Conservation (phyloP, 1,139 yeast species). For the Geotrichum siamense region DNA sequence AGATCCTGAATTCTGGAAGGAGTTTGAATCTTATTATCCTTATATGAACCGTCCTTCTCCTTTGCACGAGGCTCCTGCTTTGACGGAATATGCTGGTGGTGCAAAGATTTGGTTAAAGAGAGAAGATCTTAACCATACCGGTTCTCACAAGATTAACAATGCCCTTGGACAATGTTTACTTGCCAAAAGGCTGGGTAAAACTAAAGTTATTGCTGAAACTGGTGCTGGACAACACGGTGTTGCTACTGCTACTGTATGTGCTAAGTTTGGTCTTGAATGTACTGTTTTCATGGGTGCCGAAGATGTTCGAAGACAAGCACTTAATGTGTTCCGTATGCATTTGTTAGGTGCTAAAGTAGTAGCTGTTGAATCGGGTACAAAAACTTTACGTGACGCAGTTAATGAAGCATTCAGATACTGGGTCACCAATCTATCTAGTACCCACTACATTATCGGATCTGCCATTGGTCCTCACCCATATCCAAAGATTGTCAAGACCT, state of each 20-base stretch:
- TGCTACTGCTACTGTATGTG: constrained; percentile 98
- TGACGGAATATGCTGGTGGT: constrained; percentile 87
- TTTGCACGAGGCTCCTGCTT: constrained; percentile 82
- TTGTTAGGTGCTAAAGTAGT: constrained; percentile 92
- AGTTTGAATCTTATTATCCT: constrained; percentile 69
- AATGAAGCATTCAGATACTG: constrained; percentile 94
- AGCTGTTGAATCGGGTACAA: constrained; percentile 89
- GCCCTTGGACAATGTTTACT: constrained; percentile 91
- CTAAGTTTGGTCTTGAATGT: constrained; percentile 92
- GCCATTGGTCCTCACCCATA: constrained; percentile 99
- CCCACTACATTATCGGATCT: constrained; percentile 94
- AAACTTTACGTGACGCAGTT: constrained; percentile 94
- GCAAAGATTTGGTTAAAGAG: constrained; percentile 97
- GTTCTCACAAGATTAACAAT: constrained; percentile 94
- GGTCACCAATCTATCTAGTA: constrained; percentile 79
- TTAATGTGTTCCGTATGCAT: constrained; percentile 95
- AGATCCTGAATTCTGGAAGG: constrained; percentile 90
- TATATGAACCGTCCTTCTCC: constrained; percentile 97
- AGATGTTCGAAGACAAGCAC: constrained; percentile 96
- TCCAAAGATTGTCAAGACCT: constrained; percentile 94
- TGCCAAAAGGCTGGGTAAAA: constrained; percentile 89
- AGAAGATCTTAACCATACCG: constrained; percentile 97
- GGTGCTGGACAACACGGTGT: constrained; percentile 99
- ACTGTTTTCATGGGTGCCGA: constrained; percentile 99
- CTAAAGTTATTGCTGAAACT: constrained; percentile 90